Evolutionary conservation across 1,284 basidiomycete genomes (phyloP), one percentile per base, ranked within the genome.

Genomic region (Ganoderma sinense): DNA sequence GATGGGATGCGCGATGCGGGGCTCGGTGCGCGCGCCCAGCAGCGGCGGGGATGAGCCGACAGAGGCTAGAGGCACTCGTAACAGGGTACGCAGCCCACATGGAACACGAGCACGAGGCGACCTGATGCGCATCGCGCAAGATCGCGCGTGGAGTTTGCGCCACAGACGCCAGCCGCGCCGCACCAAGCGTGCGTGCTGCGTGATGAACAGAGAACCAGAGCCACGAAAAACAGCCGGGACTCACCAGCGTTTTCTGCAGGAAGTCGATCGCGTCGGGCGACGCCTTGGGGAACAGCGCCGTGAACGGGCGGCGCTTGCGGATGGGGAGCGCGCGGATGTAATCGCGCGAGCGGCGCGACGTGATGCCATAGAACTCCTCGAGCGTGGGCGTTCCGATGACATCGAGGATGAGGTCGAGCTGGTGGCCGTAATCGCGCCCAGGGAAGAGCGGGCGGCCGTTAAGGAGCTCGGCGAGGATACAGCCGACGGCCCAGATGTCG

Each of bases 361-460:
- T 95, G 81, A 97, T 96, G 48, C 91, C 89, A 79, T 96, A 93
- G 80, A 95, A 96, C 78, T 97, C 94, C 72, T 97, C 95, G 65
- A 96, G 83, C 40, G 90, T 93, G 0, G 95, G 95, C 2, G 95
- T 97, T 53, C 89, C 95, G 67, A 96, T 90, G n/a, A 96, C 91
- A 78, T 96, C 93, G 64, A 97, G 87, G 76, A 96, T 96, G 70
- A 96, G 86, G 61, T 91, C 88, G 29, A 97, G 88, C 78, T 97
- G 95, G 79, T 96, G 92, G 76, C 94, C 92, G 81, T 94, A 97
- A 83, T 97, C 95, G 45, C 94, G 88, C 6, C 95, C 95, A 0
- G 95, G 95, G 85, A 97, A 97, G 58, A 97, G 84, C 1, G 95
- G 93, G 68, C 90, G 88, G 0, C 92, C 91, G 43, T 85, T 90